Evolutionary conservation across 2,329 filamentous ascomycete species (phyloP).

Genomic region (Geosmithia putterillii): DNA sequence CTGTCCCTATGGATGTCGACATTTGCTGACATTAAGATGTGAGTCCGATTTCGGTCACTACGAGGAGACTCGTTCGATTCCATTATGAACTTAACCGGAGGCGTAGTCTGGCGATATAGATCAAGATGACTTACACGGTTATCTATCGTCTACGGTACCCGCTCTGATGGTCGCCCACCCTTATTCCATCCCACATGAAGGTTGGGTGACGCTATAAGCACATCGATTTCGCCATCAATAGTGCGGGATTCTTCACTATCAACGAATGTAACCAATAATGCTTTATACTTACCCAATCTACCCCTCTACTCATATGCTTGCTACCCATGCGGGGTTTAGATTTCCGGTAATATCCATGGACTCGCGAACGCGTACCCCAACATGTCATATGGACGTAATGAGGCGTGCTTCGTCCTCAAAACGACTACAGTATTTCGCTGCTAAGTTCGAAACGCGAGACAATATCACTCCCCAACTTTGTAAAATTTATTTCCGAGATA

Average conservation of each 20-base stretch:
- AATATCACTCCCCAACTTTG: neutral
- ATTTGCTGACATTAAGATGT: neutral
- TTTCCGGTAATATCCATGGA: neutral
- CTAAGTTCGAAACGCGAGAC: neutral
- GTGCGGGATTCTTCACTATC: neutral
- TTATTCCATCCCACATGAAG: neutral
- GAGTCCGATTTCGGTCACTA: neutral
- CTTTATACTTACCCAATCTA: no score
- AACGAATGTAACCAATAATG: no score
- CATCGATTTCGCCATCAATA: neutral
- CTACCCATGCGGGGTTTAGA: neutral
- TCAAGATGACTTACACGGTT: neutral
- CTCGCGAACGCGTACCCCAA: neutral
- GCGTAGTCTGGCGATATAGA: neutral
- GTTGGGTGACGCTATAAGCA: neutral
- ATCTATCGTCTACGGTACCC: neutral
- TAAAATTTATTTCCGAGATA: neutral
- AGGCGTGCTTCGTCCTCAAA: neutral
- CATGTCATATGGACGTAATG: neutral
- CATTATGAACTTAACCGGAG: neutral
- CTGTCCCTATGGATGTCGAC: neutral
- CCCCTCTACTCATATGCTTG: neutral
- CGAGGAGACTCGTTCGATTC: neutral
- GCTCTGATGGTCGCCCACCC: neutral
- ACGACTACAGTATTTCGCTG: neutral